phyloP scores from a whole-genome alignment of 1,284 basidiomycete species.

The Ganoderma lucidum region DNA sequence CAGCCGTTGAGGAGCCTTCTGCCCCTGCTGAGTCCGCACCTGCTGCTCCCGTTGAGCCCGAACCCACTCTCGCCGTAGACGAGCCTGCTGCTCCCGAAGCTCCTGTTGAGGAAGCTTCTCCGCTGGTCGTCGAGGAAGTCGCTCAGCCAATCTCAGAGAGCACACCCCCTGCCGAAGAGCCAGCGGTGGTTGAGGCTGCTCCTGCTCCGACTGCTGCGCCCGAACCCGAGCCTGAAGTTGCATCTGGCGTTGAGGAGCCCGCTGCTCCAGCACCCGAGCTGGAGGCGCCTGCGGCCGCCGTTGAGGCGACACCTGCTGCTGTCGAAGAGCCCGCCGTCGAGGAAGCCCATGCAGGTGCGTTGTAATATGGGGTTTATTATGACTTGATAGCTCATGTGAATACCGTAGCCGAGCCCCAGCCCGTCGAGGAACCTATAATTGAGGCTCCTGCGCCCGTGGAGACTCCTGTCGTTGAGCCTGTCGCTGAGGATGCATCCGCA shows the following conservation, averaged over 20 bases:
- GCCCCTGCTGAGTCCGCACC: constrained; percentile 10
- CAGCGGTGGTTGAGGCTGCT: constrained; percentile 13
- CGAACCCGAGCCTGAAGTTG: not conserved
- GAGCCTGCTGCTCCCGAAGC: constrained; percentile 7
- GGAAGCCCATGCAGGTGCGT: not conserved
- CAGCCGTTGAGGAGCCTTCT: not conserved
- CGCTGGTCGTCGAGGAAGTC: constrained; percentile 6
- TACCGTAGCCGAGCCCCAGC: not conserved
- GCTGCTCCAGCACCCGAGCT: not conserved
- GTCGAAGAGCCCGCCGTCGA: not conserved
- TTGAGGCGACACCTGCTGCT: not conserved
- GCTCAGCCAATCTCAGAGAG: constrained; percentile 13
- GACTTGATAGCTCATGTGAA: not conserved
- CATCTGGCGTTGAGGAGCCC: not conserved
- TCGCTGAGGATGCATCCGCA: not conserved
- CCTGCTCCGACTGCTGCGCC: not conserved
- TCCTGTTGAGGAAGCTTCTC: constrained; percentile 1
- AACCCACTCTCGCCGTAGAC: constrained; percentile 2
- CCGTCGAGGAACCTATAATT: not conserved
- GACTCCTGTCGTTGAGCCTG: constrained; percentile 1
- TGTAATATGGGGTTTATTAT: not conserved
- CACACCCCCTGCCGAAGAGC: constrained; percentile 7
- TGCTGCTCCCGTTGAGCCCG: constrained; percentile 10
- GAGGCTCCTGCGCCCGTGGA: not conserved
- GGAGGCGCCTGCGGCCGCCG: not conserved